Conservation (phyloP, 352 stramenopile genomes). For the Phytophthora fragariae region DNA sequence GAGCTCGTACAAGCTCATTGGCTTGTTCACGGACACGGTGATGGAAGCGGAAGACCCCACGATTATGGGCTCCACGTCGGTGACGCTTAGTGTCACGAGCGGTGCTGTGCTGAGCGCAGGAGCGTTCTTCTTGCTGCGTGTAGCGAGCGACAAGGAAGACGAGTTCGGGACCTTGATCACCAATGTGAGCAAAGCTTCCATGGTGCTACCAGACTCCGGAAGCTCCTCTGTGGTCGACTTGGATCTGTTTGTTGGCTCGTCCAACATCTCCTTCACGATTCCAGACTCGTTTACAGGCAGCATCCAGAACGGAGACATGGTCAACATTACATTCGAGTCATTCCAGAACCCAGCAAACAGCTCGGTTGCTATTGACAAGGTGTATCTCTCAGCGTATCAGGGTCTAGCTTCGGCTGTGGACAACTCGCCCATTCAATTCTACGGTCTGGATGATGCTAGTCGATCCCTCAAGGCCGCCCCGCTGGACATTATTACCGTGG, state of each 20-base stretch:
- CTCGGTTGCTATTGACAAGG: conserved; percentile 65
- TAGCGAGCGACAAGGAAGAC: conserved; percentile 61
- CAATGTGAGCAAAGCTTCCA: conserved; percentile 52
- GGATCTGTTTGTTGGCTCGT: conserved; percentile 54
- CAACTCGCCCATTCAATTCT: conserved; percentile 64
- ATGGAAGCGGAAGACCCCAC: conserved; percentile 57
- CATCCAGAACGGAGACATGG: conserved; percentile 79
- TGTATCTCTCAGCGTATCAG: conserved; percentile 79
- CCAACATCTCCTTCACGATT: conserved; percentile 83
- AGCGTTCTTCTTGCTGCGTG: conserved; percentile 73
- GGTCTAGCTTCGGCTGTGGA: conserved; percentile 63
- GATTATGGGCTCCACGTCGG: conserved; percentile 59
- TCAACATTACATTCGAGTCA: conserved; percentile 69
- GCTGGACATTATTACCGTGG: conserved; percentile 74
- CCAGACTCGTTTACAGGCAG: conserved; percentile 57
- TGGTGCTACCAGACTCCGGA: conserved; percentile 46
- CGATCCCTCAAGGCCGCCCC: conserved; percentile 62
- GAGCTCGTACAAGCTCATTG: conserved; percentile 61
- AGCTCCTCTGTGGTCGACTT: conserved; percentile 43
- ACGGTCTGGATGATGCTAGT: conserved; percentile 48
- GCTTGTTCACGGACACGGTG: conserved; percentile 55
- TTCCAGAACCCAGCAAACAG: conserved; percentile 75
- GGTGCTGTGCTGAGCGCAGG: conserved; percentile 66
- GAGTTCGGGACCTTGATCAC: conserved; percentile 67
- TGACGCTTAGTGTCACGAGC: conserved; percentile 69